phyloP scores from a whole-genome alignment of 139 green algal genomes.

The Chlamydomonas sphaeroides region DNA sequence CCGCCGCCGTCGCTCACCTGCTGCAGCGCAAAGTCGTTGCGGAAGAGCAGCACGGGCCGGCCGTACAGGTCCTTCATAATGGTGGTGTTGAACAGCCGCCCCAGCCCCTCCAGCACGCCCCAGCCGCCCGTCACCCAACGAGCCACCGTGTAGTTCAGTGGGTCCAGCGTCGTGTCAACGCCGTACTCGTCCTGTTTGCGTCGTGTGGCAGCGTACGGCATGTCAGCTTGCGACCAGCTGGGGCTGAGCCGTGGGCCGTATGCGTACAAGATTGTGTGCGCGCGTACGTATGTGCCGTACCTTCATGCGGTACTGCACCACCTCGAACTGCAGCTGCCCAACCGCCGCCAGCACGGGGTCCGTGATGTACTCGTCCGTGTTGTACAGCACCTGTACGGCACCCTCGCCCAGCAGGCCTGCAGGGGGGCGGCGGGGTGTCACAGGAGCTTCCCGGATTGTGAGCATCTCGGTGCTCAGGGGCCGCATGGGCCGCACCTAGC shows the following conservation, averaged over 20 bases:
- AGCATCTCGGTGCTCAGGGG: no score
- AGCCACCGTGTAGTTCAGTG: conserved; percentile 67
- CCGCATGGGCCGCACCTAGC: no score
- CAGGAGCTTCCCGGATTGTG: no score
- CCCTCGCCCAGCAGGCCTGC: conserved; percentile 79
- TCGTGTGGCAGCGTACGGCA: no score
- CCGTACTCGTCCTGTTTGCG: conserved; percentile 80
- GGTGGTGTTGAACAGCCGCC: conserved; percentile 78
- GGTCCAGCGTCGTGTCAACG: conserved; percentile 79
- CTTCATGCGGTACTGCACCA: conserved; percentile 65
- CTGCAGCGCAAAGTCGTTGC: conserved; percentile 76
- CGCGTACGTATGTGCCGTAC: no score
- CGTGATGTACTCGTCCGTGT: conserved; percentile 66
- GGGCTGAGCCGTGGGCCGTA: no score
- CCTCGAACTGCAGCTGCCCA: conserved; percentile 81
- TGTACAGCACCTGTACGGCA: conserved; percentile 81
- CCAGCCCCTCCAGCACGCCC: conserved; percentile 63
- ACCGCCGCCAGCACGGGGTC: conserved; percentile 85
- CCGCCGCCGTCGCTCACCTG: conserved; percentile 45
- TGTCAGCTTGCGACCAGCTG: no score
- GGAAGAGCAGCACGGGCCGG: conserved; percentile 80
- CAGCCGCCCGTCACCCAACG: conserved; percentile 70
- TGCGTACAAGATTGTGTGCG: no score
- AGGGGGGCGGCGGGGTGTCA: background rate
- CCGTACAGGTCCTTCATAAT: conserved; percentile 76